Percentiles rank a stretch among this genome's conserved stretches.
These are phyloP conservation scores for Aspergillus taichungensis DNA, from an alignment of 495 filamentous ascomycete species.

Conservation along the genomic window DNA sequence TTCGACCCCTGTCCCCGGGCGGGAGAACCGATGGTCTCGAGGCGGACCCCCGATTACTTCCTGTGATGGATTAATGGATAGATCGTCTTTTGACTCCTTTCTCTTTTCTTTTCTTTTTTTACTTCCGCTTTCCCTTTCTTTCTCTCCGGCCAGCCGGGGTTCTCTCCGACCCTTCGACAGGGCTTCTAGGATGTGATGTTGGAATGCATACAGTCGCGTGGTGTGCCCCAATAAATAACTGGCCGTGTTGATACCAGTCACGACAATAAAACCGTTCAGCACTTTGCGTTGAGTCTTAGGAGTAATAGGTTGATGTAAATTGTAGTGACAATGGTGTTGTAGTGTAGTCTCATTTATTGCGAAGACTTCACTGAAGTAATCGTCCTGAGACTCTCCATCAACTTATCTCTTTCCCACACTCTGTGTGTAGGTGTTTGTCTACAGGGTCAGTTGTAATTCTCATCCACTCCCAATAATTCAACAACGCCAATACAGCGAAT, in stretches of 20 bases:
- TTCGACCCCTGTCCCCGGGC: slow-evolving; percentile 97
- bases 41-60: slow-evolving; percentile 97
- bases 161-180: slow-evolving; percentile 14
- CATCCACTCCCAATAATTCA: no score
- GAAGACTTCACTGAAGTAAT: no score
- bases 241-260: slow-evolving; percentile 42
- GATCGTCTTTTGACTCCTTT: slow-evolving; percentile 6
- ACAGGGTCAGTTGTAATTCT: no score
- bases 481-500: no score
- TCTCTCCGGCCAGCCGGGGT: slow-evolving; percentile 14
- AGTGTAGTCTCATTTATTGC: no score
- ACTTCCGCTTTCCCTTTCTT: background rate
- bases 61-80: slow-evolving; percentile 51
- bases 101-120: slow-evolving; percentile 17
- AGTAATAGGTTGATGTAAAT: no score
- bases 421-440: no score
- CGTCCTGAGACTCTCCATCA: no score
- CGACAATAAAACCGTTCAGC: slow-evolving; percentile 35
- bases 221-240: slow-evolving; percentile 29
- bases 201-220: slow-evolving; percentile 23
- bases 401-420: no score
- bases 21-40: slow-evolving; percentile 97
- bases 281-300: background rate
- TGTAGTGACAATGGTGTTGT: background rate
- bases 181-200: slow-evolving; percentile 26